Conservation (phyloP, 257 asterid species). For the Pogostemon cablin region DNA sequence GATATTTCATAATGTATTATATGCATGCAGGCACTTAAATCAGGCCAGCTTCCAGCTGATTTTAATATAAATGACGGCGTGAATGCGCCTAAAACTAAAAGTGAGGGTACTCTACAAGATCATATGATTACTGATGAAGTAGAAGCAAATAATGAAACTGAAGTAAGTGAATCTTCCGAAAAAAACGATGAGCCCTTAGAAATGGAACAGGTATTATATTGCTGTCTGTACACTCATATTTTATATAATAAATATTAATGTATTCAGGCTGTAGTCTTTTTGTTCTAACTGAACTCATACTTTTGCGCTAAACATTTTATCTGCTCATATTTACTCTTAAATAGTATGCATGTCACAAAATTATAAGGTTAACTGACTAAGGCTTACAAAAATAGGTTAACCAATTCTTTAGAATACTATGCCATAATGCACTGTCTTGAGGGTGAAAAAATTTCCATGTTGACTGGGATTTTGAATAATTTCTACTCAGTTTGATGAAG, state of each 20-base stretch:
- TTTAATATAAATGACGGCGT: slow-evolving; percentile 51
- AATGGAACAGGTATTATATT: slow-evolving; percentile 73
- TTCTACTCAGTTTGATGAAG: too few species aligned
- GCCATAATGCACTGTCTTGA: too few species aligned
- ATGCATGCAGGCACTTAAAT: slow-evolving; percentile 75
- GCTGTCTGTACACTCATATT: not conserved
- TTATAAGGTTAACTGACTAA: slow-evolving; percentile 9
- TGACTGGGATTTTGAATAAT: too few species aligned
- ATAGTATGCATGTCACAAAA: not conserved
- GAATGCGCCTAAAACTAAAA: slow-evolving; percentile 42
- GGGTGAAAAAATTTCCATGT: too few species aligned
- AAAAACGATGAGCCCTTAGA: slow-evolving; percentile 64
- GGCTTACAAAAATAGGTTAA: not conserved
- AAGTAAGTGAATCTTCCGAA: slow-evolving; percentile 49
- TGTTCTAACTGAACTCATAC: slow-evolving; percentile 13
- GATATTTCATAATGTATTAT: slow-evolving; percentile 3
- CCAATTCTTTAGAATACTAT: not conserved
- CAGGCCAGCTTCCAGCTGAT: slow-evolving; percentile 97
- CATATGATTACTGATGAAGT: slow-evolving; percentile 59
- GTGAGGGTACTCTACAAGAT: slow-evolving; percentile 55
- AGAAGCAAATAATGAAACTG: slow-evolving; percentile 44
- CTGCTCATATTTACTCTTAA: not conserved
- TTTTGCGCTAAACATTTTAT: slow-evolving; percentile 19
- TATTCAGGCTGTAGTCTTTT: not conserved
- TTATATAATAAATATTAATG: not conserved